Conservation (phyloP, 192 early-diverging fungal genomes). For the Coemansia sp. region DNA sequence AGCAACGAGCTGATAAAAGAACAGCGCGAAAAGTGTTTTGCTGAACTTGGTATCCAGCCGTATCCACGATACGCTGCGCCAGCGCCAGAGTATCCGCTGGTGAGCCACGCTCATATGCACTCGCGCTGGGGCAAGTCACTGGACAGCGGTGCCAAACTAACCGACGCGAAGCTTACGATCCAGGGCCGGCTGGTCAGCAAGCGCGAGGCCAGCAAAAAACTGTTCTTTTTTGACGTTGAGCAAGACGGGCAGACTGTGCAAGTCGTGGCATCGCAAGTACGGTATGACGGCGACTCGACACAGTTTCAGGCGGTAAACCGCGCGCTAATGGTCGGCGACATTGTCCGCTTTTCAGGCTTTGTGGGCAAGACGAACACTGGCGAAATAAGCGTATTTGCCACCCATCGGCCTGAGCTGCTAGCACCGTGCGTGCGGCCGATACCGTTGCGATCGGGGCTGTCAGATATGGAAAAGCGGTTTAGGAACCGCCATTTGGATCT, state of each 20-base stretch:
- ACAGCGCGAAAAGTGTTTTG: slow-evolving; percentile 23
- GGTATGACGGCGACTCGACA: slow-evolving; percentile 17
- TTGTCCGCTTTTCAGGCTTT: slow-evolving; percentile 63
- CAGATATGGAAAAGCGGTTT: slow-evolving; percentile 70
- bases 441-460: slow-evolving; percentile 60
- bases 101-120: slow-evolving; percentile 14
- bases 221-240: slow-evolving; percentile 71
- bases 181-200: slow-evolving; percentile 66
- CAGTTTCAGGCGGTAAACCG: slow-evolving; percentile 52
- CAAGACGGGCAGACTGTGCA: slow-evolving; percentile 64
- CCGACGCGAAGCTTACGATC: slow-evolving; percentile 34
- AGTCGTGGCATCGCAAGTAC: slow-evolving; percentile 60
- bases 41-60: slow-evolving; percentile 23
- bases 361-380: slow-evolving; percentile 70
- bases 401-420: slow-evolving; percentile 53
- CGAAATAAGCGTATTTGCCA: slow-evolving; percentile 68
- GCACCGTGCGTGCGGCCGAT: slow-evolving; percentile 71
- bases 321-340: slow-evolving; percentile 61
- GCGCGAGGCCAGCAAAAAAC: slow-evolving; percentile 70
- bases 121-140: slow-evolving; percentile 22
- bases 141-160: slow-evolving; percentile 31
- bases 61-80: slow-evolving; percentile 41
- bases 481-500: slow-evolving; percentile 74
- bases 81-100: slow-evolving; percentile 22
- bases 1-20: slow-evolving; percentile 19